These are phyloP conservation scores for Psidium guajava DNA, from an alignment of 345 rosid genomes.

Conservation along the genomic window DNA sequence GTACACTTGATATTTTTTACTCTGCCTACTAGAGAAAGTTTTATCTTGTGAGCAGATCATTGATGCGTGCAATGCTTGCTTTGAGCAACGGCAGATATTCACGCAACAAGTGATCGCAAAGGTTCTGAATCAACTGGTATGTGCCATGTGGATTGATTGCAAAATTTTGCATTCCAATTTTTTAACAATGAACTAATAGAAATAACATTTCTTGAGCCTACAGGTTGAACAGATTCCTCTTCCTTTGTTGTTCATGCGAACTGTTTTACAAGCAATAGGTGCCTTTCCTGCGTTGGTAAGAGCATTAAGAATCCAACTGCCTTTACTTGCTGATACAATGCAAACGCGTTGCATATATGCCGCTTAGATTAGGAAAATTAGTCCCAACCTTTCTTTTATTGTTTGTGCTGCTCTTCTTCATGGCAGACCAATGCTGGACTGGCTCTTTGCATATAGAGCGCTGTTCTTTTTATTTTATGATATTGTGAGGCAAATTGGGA, in stretches of 20 bases:
- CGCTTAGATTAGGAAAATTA: neutral
- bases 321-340: neutral
- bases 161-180: neutral
- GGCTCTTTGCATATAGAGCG: neutral
- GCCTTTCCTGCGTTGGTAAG: conserved; percentile 54
- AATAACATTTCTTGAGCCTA: conserved; percentile 12
- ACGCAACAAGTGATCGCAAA: conserved; percentile 93
- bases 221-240: conserved; percentile 99
- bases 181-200: conserved; percentile 1
- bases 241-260: conserved; percentile 97
- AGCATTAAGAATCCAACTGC: neutral
- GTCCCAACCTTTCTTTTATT: neutral
- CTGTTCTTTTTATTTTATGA: neutral
- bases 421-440: neutral
- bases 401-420: neutral
- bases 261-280: conserved; percentile 92
- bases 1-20: neutral
- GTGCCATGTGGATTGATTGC: conserved; percentile 3
- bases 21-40: neutral
- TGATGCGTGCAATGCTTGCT: conserved; percentile 92
- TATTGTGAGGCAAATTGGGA: neutral
- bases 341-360: neutral
- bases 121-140: conserved; percentile 94
- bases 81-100: conserved; percentile 75
- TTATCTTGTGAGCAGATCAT: conserved; percentile 51